Conservation (phyloP, 306 rosid genomes). For the Cucumis hystrix region DNA sequence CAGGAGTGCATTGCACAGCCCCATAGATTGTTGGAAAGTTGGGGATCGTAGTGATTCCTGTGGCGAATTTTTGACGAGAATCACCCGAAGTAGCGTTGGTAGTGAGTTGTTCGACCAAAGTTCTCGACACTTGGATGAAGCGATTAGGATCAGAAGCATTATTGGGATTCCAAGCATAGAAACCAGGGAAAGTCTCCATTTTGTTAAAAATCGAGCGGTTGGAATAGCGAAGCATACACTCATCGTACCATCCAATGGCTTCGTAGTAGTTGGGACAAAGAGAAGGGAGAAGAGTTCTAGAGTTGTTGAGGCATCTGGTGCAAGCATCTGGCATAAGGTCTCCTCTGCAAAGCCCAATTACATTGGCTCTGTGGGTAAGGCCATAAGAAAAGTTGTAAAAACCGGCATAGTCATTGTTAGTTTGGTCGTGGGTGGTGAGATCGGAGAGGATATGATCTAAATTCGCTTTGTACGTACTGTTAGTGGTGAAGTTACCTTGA, state of each 20-base stretch:
- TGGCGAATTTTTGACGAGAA: neutral
- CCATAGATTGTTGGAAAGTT: neutral
- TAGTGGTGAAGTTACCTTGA: slow-evolving; percentile 20
- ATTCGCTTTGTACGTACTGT: slow-evolving; percentile 30
- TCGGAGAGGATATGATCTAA: slow-evolving; percentile 32
- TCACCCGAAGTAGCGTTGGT: neutral
- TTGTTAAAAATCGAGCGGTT: neutral
- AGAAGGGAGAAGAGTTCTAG: neutral
- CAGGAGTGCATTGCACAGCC: slow-evolving; percentile 16
- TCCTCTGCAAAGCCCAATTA: slow-evolving; percentile 16
- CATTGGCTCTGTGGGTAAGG: slow-evolving; percentile 8
- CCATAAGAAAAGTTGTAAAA: slow-evolving; percentile 25
- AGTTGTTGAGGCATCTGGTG: neutral
- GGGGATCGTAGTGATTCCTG: neutral
- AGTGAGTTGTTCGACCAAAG: neutral
- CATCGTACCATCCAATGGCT: slow-evolving; percentile 1
- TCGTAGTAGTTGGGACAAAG: neutral
- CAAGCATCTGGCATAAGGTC: neutral
- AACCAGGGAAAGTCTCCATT: neutral
- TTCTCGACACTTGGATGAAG: neutral
- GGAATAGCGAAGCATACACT: slow-evolving; percentile 6
- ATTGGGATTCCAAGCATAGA: neutral
- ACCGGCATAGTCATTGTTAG: neutral
- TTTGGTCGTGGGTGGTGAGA: slow-evolving; percentile 8
- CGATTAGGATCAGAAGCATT: neutral